Base-by-base conservation (phyloP, 495 filamentous ascomycete genomes). In the Aspergillus avenaceus region DNA sequence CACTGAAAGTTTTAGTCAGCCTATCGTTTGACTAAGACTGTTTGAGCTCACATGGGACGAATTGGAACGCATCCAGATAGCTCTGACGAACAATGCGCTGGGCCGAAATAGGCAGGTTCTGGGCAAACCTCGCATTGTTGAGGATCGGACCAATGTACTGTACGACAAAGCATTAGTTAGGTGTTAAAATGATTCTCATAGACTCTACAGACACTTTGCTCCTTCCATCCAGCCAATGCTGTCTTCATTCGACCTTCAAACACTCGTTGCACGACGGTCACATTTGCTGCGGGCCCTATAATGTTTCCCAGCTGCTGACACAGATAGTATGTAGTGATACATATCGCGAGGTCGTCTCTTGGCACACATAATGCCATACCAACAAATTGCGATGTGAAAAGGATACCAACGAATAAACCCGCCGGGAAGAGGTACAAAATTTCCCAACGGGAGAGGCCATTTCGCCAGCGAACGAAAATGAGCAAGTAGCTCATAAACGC, bases 261-360 rank as follows among this genome's bases (percentile, higher is more conserved):
- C 8, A 54, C 8, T 11, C 25, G 38, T 38, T 59, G 57, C 12
- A 64, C 47, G n/a, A 70, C n/a, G n/a, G 56, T 55, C 4, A 58
- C 47, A 8, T 38, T 58, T 27, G 37, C 31, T 1, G 62, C 52
- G 3, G 58, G 63, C 2, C 70, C 67, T 4, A 71, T 45, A 8
- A 69, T 60, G 12, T 64, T 53, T 0, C 67, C 70, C 13, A 73
- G 47, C 49, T 73, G 66, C 47, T 71, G 66, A 40, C 57, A 59
- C 18, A 71, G 53, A 36, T 56, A 73, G 41, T 65, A 71, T 22
- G 64, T 51, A 19, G 62, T 54, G 14, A 73, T 60, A 26, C 58
- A 56, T 5, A 47, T 58, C 9, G 64, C 41, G 18, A 62, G 52
- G 9, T 56, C 27, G 7, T 53, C 47, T 42, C 59, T 58, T 11